Conservation (phyloP, 2,329 filamentous ascomycete species). For the Akanthomyces lecanii region DNA sequence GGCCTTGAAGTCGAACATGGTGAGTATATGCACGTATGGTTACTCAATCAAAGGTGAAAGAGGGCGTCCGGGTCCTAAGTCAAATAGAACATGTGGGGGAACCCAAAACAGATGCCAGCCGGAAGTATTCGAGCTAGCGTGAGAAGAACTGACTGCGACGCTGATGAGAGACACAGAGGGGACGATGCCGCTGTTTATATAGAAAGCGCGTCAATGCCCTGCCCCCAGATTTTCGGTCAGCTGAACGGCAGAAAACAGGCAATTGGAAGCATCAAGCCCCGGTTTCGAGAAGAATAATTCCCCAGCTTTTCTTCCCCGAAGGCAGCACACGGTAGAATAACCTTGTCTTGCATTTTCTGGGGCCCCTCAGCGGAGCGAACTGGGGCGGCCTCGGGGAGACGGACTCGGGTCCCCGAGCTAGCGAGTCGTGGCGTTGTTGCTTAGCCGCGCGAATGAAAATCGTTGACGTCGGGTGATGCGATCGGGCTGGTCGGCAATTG, state of each 20-base stretch:
- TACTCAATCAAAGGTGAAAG: background rate
- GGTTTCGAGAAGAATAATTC: background rate
- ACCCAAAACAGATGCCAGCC: background rate
- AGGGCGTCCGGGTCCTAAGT: background rate
- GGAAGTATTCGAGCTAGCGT: background rate
- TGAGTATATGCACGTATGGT: background rate
- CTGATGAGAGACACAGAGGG: background rate
- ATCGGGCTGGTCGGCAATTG: background rate
- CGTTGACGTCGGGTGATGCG: background rate
- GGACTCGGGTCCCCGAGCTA: background rate
- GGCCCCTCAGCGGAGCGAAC: background rate
- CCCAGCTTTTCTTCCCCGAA: conserved; percentile 11
- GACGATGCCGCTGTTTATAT: conserved; percentile 1
- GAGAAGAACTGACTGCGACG: background rate
- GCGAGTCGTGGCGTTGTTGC: background rate
- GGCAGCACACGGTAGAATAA: background rate
- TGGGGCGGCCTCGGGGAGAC: conserved; percentile 1
- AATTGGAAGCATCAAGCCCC: background rate
- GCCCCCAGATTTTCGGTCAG: background rate
- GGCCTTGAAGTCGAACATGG: conserved; percentile 12
- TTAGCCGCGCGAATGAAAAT: conserved; percentile 8
- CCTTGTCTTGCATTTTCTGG: conserved; percentile 4
- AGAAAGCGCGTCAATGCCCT: background rate
- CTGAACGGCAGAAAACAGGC: background rate
- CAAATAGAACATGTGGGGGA: conserved; percentile 8